Evolutionary conservation across 768 basidiomycete species (phyloP).

Genomic region (Termitomyces sp.): DNA sequence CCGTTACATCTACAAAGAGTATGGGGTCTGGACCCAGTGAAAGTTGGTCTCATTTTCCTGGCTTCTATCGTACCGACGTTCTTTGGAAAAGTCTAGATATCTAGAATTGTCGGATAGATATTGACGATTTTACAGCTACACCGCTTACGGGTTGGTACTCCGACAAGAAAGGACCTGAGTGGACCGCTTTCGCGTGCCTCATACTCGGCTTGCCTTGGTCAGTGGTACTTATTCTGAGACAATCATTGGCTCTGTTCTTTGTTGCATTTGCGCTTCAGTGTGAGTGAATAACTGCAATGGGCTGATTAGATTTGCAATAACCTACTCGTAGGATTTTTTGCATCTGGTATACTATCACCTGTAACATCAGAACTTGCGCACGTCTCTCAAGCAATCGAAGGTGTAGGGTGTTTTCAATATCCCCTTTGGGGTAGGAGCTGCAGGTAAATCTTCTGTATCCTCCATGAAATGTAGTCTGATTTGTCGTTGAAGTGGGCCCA

Average conservation of each 20-base stretch:
- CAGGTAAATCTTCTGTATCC: constrained; percentile 33
- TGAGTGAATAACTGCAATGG: constrained; percentile 21
- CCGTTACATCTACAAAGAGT: constrained; percentile 45
- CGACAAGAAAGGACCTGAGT: constrained; percentile 54
- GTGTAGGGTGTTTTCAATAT: constrained; percentile 75
- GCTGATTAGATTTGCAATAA: neutral
- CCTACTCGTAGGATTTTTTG: constrained; percentile 47
- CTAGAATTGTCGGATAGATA: neutral
- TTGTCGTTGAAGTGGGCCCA: constrained; percentile 50
- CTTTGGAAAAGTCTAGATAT: constrained; percentile 39
- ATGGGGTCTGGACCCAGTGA: constrained; percentile 39
- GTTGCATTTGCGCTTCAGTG: constrained; percentile 46
- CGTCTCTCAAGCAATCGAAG: constrained; percentile 49
- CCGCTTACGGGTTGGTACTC: constrained; percentile 50
- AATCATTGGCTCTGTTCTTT: constrained; percentile 43
- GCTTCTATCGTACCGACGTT: constrained; percentile 59
- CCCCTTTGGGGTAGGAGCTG: constrained; percentile 58
- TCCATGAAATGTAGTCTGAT: constrained; percentile 1
- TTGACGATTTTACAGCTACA: constrained; percentile 33
- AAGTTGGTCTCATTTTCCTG: constrained; percentile 63
- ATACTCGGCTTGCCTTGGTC: constrained; percentile 60
- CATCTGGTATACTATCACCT: constrained; percentile 52
- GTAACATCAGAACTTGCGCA: constrained; percentile 64
- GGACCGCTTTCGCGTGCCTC: constrained; percentile 41
- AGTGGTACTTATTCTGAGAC: constrained; percentile 42